A percentile compares a stretch with the other conserved stretches of the same genome.
phyloP scores from a whole-genome alignment of 208 protist species.

The Acanthamoeba culbertsoni region DNA sequence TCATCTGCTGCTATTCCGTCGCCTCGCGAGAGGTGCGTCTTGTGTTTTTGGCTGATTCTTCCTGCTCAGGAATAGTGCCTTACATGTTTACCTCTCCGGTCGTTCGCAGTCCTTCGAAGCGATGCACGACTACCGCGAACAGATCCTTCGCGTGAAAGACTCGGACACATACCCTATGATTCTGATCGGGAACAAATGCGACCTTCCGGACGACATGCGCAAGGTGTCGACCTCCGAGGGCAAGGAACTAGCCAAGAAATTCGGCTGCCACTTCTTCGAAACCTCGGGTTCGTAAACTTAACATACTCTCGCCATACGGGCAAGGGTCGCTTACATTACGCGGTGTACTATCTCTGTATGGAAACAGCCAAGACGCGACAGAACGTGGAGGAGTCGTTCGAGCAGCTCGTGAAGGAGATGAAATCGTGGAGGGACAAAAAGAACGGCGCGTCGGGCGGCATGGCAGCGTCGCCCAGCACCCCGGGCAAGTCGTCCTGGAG shows the following conservation, averaged over 20 bases:
- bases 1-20: constrained; percentile 81
- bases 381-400: constrained; percentile 78
- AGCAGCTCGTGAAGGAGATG: constrained; percentile 70
- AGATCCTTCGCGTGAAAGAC: constrained; percentile 60
- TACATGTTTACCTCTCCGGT: constrained; percentile 3
- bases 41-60: background rate
- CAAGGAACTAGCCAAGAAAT: constrained; percentile 57
- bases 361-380: constrained; percentile 75
- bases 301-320: background rate
- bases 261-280: constrained; percentile 74
- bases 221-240: constrained; percentile 72
- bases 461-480: background rate
- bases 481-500: background rate
- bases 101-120: background rate
- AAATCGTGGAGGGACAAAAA: background rate
- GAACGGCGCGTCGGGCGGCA: background rate
- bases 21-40: constrained; percentile 53
- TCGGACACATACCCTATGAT: constrained; percentile 75
- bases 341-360: constrained; percentile 59
- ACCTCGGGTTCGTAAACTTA: constrained; percentile 65
- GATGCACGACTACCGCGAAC: constrained; percentile 25
- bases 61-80: background rate
- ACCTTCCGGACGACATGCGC: constrained; percentile 77
- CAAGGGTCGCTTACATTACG: background rate
- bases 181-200: constrained; percentile 82